Percentiles rank a stretch among this genome's conserved stretches.
Conservation (phyloP, 495 filamentous ascomycete species). For the Daldinia bambusicola region DNA sequence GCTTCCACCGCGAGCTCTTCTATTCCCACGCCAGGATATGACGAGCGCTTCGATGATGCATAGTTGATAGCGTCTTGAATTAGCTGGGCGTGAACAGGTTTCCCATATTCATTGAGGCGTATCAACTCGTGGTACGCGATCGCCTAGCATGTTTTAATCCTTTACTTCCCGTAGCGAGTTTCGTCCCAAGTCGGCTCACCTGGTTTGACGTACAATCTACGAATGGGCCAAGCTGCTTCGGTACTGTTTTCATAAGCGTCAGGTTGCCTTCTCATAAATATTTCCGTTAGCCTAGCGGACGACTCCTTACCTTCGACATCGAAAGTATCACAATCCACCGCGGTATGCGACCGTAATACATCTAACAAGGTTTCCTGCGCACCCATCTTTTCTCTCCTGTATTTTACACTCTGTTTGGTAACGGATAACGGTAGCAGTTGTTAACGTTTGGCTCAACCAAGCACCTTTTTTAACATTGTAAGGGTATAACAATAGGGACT, state of each 20-base stretch:
- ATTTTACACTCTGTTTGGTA: neutral
- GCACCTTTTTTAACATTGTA: too few relatives aligned
- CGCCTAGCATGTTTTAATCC: constrained; percentile 55
- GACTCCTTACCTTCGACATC: constrained; percentile 61
- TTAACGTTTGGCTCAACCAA: neutral
- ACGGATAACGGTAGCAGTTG: neutral
- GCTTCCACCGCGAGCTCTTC: constrained; percentile 66
- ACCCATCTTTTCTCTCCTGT: constrained; percentile 15
- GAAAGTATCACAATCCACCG: constrained; percentile 70
- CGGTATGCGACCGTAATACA: constrained; percentile 57
- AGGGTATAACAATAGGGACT: neutral
- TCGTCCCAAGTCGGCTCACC: constrained; percentile 46
- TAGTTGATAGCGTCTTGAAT: constrained; percentile 59
- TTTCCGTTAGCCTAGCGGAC: neutral
- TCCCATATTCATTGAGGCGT: constrained; percentile 48
- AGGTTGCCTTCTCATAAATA: neutral
- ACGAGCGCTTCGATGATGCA: constrained; percentile 50
- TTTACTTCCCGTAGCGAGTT: neutral
- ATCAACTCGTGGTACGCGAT: constrained; percentile 68
- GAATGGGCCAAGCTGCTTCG: constrained; percentile 67
- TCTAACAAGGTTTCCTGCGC: constrained; percentile 44
- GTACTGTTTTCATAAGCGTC: constrained; percentile 54
- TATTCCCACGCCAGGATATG: constrained; percentile 54
- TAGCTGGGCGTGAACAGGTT: constrained; percentile 56
- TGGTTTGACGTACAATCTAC: constrained; percentile 75